Evolutionary conservation across 352 stramenopile species (phyloP).

Genomic region (Phytophthora podocarpi): DNA sequence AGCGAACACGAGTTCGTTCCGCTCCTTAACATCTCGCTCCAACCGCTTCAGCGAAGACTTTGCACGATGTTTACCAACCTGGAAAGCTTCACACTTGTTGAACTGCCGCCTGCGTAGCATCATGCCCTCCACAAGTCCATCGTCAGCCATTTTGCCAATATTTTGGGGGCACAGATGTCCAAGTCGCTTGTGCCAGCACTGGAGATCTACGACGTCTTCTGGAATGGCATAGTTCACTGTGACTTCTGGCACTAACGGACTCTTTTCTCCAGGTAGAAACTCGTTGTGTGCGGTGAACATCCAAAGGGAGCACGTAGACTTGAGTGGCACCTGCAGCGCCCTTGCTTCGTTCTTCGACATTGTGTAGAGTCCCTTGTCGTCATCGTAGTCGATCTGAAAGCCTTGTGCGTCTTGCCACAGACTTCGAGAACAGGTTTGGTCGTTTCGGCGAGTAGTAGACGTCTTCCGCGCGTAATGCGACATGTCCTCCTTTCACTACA

Average conservation of each 20-base stretch:
- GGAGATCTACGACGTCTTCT: slow-evolving; percentile 1
- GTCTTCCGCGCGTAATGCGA: background rate
- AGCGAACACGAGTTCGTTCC: no score
- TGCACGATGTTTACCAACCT: no score
- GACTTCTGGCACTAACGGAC: background rate
- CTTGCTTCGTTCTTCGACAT: background rate
- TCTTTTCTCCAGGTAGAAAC: background rate
- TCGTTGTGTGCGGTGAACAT: slow-evolving; percentile 4
- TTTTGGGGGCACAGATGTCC: slow-evolving; percentile 9
- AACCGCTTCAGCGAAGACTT: no score
- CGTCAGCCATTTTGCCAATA: no score
- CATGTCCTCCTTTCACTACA: background rate
- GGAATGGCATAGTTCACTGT: background rate
- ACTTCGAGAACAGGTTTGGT: background rate
- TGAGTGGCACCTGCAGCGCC: background rate
- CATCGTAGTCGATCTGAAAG: background rate
- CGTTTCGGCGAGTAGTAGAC: background rate
- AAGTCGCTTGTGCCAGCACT: slow-evolving; percentile 7
- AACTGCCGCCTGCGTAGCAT: no score
- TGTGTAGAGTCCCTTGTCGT: background rate
- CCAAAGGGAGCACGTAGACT: slow-evolving; percentile 1
- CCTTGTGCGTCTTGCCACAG: background rate
- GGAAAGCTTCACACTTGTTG: no score
- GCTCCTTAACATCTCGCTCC: no score
- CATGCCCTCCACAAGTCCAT: no score